Evolutionary conservation across 2,329 filamentous ascomycete species (phyloP), one percentile per base, ranked within the genome.

Genomic region (Fusarium nanum): DNA sequence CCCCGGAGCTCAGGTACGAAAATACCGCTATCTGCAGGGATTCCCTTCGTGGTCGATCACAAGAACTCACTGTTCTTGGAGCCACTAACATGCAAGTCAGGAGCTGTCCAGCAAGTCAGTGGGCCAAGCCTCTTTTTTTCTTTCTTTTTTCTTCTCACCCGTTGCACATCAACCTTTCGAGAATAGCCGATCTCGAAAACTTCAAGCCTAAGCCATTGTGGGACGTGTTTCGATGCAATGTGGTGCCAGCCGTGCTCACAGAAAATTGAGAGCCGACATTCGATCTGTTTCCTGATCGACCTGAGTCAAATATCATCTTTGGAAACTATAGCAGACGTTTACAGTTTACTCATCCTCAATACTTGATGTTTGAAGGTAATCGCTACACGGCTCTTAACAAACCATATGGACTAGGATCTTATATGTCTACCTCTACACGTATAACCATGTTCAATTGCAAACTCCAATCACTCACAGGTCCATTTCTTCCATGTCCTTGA

Each of bases 51-150:
- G 56, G 67, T 67, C 64, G 64, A 75, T 73, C 64, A 75, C 58
- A 70, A 73, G 57, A 69, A 66, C 72, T 75, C 69, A 71, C 71
- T 67, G 58, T 75, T 71, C 72, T 73, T 59, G 58, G 70, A 47
- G 49, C 45, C 56, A 62, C 60, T 55, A 71, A 62, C 59, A 63
- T 70, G 56, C 67, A 70, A 68, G 70, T 64, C 70, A 70, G 23
- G 32, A 52, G 48, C 23, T 52, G 32, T 40, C 48, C 48, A 52
- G 23, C 18, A 40, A 40, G 32, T 41, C 32, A 40, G 48, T 52
- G 48, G 48, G 48, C 32, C 48, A 52, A 41, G 32, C 14, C 20
- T 20, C 34, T 11, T 41, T 52, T 16, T 52, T 14, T 20, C 7
- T 23, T 9, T 50, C 10, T n/a, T 10, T 20, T 37, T 14, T 8